Evolutionary conservation across 345 rosid species (phyloP), one percentile per base, ranked within the genome.

Genomic region (Toxicodendron radicans): DNA sequence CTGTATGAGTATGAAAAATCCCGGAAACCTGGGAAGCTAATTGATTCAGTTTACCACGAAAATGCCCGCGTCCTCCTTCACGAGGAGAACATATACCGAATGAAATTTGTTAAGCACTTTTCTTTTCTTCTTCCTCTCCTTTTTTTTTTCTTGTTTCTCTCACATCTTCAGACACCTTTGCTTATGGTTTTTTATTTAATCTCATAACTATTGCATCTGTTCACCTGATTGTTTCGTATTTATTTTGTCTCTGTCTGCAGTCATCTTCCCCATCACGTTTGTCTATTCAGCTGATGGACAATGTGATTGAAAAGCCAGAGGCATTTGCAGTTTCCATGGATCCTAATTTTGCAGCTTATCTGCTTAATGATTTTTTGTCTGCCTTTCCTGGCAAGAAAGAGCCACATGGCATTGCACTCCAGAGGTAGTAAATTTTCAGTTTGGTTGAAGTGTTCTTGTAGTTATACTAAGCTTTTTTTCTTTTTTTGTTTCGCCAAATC

Each of bases 221-320:
- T 49, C 35, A 51, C 59, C 10, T 72, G 49, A 30, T 30, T 30
- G 5, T 7, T 32, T 72, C 54, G 10, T 48, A 56, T 32, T 32
- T 61, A 20, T 18, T n/a, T n/a, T 59, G 27, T 35, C 56, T 77
- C 10, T 59, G 58, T 66, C 53, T 54, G 83, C 91, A 95, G 99
- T 84, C 88, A 68, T 86, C 87, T 71, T 74, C 86, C 32, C 87
- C 97, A 48, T 75, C 85, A 13, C 77, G 52, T 64, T 68, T 93
- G 80, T 89, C 89, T 68, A 89, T 93, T 75, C 98, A 93, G 84
- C 83, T 95, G 79, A 91, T 90, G 93, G 99, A 95, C 73, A 91
- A 86, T 68, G 81, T 75, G 52, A 83, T 77, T 11, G 93, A 95
- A 83, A 93, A 95, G 79, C 90, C 99, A 0, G 98, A 90, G 74